Evolutionary conservation across 2,329 filamentous ascomycete species (phyloP).

Genomic region (Alternaria brassicicola): DNA sequence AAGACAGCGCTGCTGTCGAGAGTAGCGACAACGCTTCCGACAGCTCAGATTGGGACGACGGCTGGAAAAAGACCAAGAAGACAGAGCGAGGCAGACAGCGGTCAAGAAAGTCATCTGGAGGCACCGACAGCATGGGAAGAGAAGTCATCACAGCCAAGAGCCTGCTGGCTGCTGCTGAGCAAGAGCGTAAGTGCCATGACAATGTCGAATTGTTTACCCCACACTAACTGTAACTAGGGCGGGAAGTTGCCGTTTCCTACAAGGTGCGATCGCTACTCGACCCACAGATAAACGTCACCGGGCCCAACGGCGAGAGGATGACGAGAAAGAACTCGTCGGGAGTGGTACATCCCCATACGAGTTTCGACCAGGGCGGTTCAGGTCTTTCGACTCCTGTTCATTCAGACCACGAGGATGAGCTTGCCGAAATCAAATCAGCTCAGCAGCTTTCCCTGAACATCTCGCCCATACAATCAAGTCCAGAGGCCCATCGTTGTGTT

Average conservation of each 20-base stretch:
- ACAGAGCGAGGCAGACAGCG: slow-evolving; percentile 49
- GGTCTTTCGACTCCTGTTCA: slow-evolving; percentile 67
- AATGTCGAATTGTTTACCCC: background rate
- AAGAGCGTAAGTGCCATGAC: slow-evolving; percentile 68
- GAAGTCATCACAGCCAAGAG: slow-evolving; percentile 60
- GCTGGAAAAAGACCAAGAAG: slow-evolving; percentile 46
- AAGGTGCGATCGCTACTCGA: slow-evolving; percentile 69
- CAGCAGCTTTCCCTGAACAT: slow-evolving; percentile 83
- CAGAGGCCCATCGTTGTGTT: slow-evolving; percentile 79
- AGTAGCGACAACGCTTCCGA: slow-evolving; percentile 67
- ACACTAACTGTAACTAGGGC: slow-evolving; percentile 46
- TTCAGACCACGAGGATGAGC: slow-evolving; percentile 84
- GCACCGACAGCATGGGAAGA: slow-evolving; percentile 45
- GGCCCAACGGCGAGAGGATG: slow-evolving; percentile 64
- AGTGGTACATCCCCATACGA: slow-evolving; percentile 79
- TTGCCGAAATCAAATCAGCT: slow-evolving; percentile 83
- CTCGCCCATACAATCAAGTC: slow-evolving; percentile 77
- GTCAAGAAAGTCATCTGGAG: slow-evolving; percentile 40
- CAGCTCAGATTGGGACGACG: slow-evolving; percentile 70
- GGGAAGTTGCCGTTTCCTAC: slow-evolving; percentile 59
- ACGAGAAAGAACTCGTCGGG: slow-evolving; percentile 55
- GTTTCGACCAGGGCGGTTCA: slow-evolving; percentile 75
- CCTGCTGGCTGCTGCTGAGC: slow-evolving; percentile 74
- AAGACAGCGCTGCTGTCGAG: slow-evolving; percentile 65
- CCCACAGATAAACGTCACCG: slow-evolving; percentile 69